Conservation (phyloP, 441 rosid species). For the Syzygium syzygioides region DNA sequence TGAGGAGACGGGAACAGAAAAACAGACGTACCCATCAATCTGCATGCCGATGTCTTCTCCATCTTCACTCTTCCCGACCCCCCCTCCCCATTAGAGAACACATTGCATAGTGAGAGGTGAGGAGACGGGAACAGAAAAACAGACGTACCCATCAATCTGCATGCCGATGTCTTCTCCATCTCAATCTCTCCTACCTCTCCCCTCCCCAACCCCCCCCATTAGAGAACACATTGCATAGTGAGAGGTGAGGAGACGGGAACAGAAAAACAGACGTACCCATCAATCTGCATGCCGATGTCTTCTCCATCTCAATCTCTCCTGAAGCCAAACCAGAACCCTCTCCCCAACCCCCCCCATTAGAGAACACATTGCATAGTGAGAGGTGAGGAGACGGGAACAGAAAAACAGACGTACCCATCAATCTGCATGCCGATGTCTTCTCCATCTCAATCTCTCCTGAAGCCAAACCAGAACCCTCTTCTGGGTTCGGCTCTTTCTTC, state of each 20-base stretch:
- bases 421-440: slow-evolving; percentile 22
- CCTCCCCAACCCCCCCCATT: too few species aligned
- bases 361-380: too few species aligned
- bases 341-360: too few species aligned
- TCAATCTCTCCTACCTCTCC: slow-evolving; percentile 20
- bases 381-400: neutral
- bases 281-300: slow-evolving; percentile 23
- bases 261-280: slow-evolving; percentile 12
- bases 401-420: slow-evolving; percentile 16
- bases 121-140: neutral
- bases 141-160: slow-evolving; percentile 26
- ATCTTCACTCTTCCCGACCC: too few species aligned
- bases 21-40: slow-evolving; percentile 21
- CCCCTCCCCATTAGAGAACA: too few species aligned
- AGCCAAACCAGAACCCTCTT: slow-evolving; percentile 25
- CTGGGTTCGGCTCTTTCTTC: slow-evolving; percentile 11
- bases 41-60: slow-evolving; percentile 23
- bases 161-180: slow-evolving; percentile 25
- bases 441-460: slow-evolving; percentile 26
- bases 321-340: slow-evolving; percentile 25
- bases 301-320: slow-evolving; percentile 25
- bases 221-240: too few species aligned
- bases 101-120: neutral
- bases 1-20: neutral
- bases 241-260: neutral